Conservation (phyloP, 495 filamentous ascomycete species). For the Talaromyces ruber region DNA sequence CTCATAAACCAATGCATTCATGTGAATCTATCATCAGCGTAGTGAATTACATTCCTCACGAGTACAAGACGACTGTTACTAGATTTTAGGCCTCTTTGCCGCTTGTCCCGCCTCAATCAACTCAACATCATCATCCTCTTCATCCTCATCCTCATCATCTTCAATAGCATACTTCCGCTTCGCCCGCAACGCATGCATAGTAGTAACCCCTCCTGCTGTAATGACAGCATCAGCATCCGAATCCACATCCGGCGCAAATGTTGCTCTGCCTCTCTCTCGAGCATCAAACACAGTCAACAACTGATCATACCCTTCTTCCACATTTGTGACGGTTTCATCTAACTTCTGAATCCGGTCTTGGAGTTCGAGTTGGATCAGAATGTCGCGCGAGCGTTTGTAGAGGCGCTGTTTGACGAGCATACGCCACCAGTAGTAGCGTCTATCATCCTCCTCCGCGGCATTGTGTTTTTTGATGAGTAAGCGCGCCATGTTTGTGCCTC, state of each 20-base stretch:
- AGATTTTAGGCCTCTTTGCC: conserved; percentile 29
- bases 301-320: conserved; percentile 76
- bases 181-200: conserved; percentile 15
- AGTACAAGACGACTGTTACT: not conserved
- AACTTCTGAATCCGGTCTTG: conserved; percentile 72
- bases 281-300: conserved; percentile 47
- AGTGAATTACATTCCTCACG: not conserved
- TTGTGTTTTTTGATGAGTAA: conserved; percentile 48
- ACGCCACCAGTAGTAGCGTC: conserved; percentile 71
- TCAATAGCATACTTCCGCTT: conserved; percentile 42
- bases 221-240: conserved; percentile 8
- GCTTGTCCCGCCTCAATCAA: conserved; percentile 12
- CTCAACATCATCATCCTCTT: conserved; percentile 19
- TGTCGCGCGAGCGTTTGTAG: conserved; percentile 67
- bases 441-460: conserved; percentile 44
- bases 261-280: conserved; percentile 20
- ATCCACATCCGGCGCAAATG: not conserved
- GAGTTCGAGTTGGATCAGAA: conserved; percentile 69
- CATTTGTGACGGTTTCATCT: conserved; percentile 62
- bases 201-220: conserved; percentile 18
- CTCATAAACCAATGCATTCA: not conserved
- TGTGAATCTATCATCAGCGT: not conserved
- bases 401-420: conserved; percentile 75
- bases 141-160: conserved; percentile 41
- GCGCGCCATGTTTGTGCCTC: conserved; percentile 39